These are phyloP conservation scores for Helicocarpus griseus DNA, from an alignment of 2,329 filamentous ascomycete genomes.

Conservation along the genomic window DNA sequence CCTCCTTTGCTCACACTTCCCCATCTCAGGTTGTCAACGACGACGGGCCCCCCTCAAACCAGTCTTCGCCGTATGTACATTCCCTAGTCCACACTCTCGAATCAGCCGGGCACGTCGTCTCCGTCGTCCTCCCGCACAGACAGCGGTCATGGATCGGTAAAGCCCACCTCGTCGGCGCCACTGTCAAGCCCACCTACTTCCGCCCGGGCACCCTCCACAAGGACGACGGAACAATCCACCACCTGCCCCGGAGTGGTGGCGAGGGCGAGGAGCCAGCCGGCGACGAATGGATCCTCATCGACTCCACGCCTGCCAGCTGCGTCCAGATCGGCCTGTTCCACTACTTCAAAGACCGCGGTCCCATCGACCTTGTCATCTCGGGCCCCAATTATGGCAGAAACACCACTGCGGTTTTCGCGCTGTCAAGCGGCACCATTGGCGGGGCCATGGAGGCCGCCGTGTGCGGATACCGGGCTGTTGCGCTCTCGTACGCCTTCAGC, in stretches of 20 bases:
- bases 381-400: conserved; percentile 80
- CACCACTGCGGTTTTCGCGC: conserved; percentile 67
- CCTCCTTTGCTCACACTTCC: neutral
- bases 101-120: conserved; percentile 71
- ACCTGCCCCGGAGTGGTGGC: conserved; percentile 43
- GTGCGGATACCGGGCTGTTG: conserved; percentile 62
- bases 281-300: conserved; percentile 73
- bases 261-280: conserved; percentile 40
- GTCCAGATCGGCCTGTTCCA: conserved; percentile 76
- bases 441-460: conserved; percentile 68
- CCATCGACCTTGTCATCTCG: conserved; percentile 66
- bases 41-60: conserved; percentile 67
- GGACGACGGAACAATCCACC: conserved; percentile 59
- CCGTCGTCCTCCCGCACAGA: conserved; percentile 79
- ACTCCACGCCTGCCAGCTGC: conserved; percentile 71
- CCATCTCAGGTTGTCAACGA: conserved; percentile 55
- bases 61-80: conserved; percentile 73
- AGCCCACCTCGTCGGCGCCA: conserved; percentile 88
- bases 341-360: conserved; percentile 62
- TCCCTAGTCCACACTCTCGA: conserved; percentile 62
- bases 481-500: conserved; percentile 85
- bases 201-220: conserved; percentile 53
- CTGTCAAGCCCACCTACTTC: conserved; percentile 76
- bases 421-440: conserved; percentile 68
- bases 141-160: conserved; percentile 98